phyloP scores from a whole-genome alignment of 495 filamentous ascomycete species.

The Penicilliopsis zonata region DNA sequence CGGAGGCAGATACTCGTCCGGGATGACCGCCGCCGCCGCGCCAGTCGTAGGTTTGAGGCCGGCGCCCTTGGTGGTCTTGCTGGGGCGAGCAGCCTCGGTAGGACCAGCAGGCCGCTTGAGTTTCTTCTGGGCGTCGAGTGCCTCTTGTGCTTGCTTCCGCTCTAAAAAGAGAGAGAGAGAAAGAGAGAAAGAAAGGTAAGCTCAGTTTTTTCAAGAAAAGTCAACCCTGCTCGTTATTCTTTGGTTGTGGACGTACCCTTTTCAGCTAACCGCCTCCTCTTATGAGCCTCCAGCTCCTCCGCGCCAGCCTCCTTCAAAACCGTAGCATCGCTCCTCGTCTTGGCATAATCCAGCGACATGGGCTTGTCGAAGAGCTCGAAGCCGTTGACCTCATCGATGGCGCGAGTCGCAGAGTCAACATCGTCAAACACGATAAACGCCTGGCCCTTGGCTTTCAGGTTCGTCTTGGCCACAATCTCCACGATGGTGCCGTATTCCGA shows the following conservation, averaged over 20 bases:
- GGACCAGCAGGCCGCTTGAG: conserved; percentile 60
- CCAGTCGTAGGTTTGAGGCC: conserved; percentile 72
- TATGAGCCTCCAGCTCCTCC: conserved; percentile 81
- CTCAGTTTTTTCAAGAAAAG: too few relatives aligned
- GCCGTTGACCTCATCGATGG: conserved; percentile 82
- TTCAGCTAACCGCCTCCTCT: conserved; percentile 74
- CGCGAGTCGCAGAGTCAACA: conserved; percentile 59
- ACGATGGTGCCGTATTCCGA: conserved; percentile 81
- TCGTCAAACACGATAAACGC: conserved; percentile 91
- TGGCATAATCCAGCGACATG: conserved; percentile 78
- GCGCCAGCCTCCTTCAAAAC: conserved; percentile 59
- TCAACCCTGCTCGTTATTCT: too few relatives aligned
- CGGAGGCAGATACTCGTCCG: conserved; percentile 93
- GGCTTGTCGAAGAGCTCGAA: conserved; percentile 92
- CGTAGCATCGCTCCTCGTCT: conserved; percentile 78
- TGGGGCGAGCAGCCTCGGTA: conserved; percentile 43
- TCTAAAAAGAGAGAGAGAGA: conserved; percentile 36
- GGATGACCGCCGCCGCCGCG: conserved; percentile 62
- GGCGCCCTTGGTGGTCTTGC: conserved; percentile 62
- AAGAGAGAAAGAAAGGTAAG: background rate
- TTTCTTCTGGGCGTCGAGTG: conserved; percentile 69
- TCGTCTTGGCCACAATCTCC: conserved; percentile 86
- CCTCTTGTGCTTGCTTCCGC: conserved; percentile 80
- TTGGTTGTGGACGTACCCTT: conserved; percentile 60
- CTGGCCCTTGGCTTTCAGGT: conserved; percentile 87